Base-by-base conservation (phyloP, 139 green algal species). In the Deuterostichococcus epilithicus region DNA sequence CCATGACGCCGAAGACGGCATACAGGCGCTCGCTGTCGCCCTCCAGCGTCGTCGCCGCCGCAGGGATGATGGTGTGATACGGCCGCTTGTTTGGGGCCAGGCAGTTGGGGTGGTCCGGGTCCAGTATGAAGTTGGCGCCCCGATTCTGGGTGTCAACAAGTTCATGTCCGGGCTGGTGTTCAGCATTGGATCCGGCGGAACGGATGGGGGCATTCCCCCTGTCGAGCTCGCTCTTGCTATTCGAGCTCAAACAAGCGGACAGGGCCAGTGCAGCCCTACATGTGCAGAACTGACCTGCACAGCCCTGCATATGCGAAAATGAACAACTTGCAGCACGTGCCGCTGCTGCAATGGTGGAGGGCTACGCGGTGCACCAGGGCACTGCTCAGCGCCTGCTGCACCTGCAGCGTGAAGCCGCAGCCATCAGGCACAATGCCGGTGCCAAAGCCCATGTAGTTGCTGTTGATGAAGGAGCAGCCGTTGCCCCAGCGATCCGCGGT, bases 41-140 rank as follows among this genome's bases (percentile, higher is more conserved):
- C 28, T 86, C 79, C 10, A 28, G 23, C 33, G 76, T 58, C 5
- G 85, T 90, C 0, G 82, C 76, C 70, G 90, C 68, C 15, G 68
- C 87, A 0, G 87, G 87, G n/a, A 92, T 92, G 82, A 92, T 90
- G 47, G 87, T 92, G 80, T 92, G 85, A 73, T 90, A 90, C 20
- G 87, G 87, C 23, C 86, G 73, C 84, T 90, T 92, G 73, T 72
- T 22, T 0, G 86, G 86, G 1, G 70, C 87, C 33, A 90, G 47
- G 78, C 73, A 86, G 80, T 92, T 92, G 59, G 85, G 85, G 67
- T 90, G 86, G 13, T 72, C 76, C 20, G 76, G 66, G 36, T 87
- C 69, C 13, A 91, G 70, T 0, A 75, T 82, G 72, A 92, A 92
- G 73, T 79, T 78, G 73, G 87, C 71, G 33, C 86, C 83, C 3